Evolutionary conservation across 2,329 filamentous ascomycete genomes (phyloP).

Genomic region (Neofusicoccum cordaticola): DNA sequence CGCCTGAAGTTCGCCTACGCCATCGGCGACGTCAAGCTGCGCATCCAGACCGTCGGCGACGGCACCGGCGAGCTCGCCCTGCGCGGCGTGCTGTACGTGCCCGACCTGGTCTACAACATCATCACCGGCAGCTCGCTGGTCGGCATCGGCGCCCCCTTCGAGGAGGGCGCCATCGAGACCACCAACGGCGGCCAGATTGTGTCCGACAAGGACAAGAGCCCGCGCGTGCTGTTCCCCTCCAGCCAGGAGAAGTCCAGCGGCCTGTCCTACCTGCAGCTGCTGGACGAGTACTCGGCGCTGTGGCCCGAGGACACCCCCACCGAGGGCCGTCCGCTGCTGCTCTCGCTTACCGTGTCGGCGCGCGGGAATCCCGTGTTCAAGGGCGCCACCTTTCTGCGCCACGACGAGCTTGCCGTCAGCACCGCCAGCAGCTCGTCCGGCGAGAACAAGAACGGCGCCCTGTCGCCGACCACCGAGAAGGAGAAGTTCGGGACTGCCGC

Average conservation of each 20-base stretch:
- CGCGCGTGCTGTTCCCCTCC: not conserved
- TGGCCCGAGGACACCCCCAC: constrained; percentile 6
- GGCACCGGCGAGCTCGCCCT: constrained; percentile 1
- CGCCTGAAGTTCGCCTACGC: constrained; percentile 8
- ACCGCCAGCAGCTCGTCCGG: not conserved
- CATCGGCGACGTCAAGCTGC: constrained; percentile 3
- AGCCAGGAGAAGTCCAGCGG: constrained; percentile 6
- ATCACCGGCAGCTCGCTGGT: constrained; percentile 1
- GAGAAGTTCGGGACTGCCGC: not conserved
- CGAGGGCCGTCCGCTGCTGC: not conserved
- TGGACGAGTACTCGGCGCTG: constrained; percentile 3
- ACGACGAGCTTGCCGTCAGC: not conserved
- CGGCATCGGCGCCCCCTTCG: constrained; percentile 8
- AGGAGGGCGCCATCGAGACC: constrained; percentile 9
- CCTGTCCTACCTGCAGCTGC: constrained; percentile 6
- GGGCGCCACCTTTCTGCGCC: constrained; percentile 4
- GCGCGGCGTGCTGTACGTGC: not conserved
- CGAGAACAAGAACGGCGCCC: not conserved
- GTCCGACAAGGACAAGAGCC: not conserved
- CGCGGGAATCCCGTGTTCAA: not conserved
- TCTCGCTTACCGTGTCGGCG: not conserved
- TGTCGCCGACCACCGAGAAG: not conserved
- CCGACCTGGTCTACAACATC: constrained; percentile 7
- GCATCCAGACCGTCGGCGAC: not conserved
- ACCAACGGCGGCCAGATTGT: not conserved